Evolutionary conservation across 345 rosid genomes (phyloP).

Genomic region (Capsella bursapastoris): DNA sequence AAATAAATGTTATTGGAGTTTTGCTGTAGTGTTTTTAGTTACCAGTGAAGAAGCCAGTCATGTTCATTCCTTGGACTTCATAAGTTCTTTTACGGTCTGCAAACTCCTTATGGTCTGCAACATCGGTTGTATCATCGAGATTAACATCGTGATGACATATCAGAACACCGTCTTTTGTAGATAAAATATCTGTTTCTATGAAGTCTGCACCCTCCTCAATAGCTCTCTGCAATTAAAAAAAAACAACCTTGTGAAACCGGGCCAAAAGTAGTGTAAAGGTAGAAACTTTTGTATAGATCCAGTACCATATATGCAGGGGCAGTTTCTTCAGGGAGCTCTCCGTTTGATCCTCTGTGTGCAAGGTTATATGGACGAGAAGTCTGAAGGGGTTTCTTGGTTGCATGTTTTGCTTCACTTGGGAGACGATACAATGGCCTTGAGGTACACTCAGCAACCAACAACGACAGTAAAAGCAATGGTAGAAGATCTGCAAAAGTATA

Average conservation of each 20-base stretch:
- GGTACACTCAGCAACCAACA: conserved; percentile 55
- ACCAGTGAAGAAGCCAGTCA: conserved; percentile 84
- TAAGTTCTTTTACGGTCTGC: conserved; percentile 83
- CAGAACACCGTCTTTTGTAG: conserved; percentile 84
- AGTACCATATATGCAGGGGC: conserved; percentile 81
- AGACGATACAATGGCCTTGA: conserved; percentile 86
- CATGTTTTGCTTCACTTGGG: conserved; percentile 57
- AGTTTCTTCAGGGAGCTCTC: conserved; percentile 96
- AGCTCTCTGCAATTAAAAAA: conserved; percentile 68
- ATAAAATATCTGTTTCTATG: conserved; percentile 82
- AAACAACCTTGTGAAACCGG: background rate
- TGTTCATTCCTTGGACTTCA: conserved; percentile 73
- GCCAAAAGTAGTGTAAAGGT: background rate
- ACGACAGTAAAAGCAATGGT: conserved; percentile 52
- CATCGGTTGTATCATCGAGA: conserved; percentile 76
- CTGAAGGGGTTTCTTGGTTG: conserved; percentile 64
- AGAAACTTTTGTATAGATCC: background rate
- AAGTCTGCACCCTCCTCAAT: conserved; percentile 95
- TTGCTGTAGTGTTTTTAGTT: conserved; percentile 23
- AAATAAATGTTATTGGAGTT: background rate
- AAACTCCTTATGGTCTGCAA: conserved; percentile 78
- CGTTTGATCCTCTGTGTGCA: conserved; percentile 95
- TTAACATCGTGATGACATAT: conserved; percentile 82
- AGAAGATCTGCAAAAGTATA: conserved; percentile 48
- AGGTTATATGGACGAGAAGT: conserved; percentile 88